Conservation (phyloP, 2,329 filamentous ascomycete genomes). For the Calonectria naviculata region DNA sequence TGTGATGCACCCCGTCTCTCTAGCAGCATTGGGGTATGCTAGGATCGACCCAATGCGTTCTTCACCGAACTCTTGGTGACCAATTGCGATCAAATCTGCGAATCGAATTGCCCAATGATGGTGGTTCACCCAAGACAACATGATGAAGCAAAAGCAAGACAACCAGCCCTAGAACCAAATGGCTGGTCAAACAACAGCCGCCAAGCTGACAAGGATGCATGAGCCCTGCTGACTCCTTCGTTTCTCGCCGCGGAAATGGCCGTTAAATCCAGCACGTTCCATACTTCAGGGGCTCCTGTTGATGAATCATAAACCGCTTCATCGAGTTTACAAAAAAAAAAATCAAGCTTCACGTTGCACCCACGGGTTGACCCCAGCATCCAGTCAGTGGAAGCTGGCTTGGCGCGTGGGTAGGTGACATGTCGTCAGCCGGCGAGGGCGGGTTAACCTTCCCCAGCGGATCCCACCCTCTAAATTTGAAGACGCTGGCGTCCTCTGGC, state of each 20-base stretch:
- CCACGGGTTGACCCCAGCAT: not conserved
- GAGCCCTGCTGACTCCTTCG: not conserved
- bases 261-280: conserved; percentile 9
- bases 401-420: conserved; percentile 5
- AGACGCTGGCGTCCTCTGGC: conserved; percentile 13
- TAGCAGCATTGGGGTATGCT: not conserved
- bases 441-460: conserved; percentile 18
- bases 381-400: conserved; percentile 8
- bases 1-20: not conserved
- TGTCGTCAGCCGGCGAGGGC: not conserved
- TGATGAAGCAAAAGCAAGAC: not conserved
- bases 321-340: not conserved
- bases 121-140: not conserved
- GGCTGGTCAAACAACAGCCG: not conserved
- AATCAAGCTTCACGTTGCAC: not conserved
- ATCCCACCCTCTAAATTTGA: conserved; percentile 18
- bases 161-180: not conserved
- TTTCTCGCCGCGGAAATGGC: not conserved
- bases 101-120: not conserved
- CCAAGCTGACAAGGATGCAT: not conserved
- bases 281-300: conserved; percentile 2
- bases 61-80: conserved; percentile 2
- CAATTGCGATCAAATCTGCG: not conserved
- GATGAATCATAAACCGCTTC: not conserved
- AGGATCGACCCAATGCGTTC: conserved; percentile 3